Conservation (phyloP, 2,329 filamentous ascomycete species). For the Aspergillus cejpii region DNA sequence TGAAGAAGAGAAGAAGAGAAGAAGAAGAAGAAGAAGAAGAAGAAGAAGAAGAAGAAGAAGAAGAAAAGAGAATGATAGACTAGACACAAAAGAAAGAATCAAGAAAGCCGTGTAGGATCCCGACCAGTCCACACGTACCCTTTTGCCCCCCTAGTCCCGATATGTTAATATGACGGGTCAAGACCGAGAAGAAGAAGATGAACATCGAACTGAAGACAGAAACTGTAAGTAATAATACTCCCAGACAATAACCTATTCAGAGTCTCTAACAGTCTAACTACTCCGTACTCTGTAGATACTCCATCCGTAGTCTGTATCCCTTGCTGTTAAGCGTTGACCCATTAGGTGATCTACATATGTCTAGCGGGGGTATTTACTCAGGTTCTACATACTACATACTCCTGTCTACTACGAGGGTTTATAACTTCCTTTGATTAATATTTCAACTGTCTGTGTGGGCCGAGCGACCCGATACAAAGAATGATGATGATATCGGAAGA, state of each 20-base stretch:
- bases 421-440: too few species aligned
- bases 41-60: constrained; percentile 18
- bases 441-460: constrained; percentile 15
- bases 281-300: not conserved
- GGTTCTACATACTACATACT: not conserved
- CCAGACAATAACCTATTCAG: too few species aligned
- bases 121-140: constrained; percentile 26
- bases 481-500: constrained; percentile 12
- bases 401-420: not conserved
- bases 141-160: constrained; percentile 34
- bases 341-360: constrained; percentile 17
- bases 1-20: constrained; percentile 6
- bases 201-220: not conserved
- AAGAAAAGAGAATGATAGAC: constrained; percentile 13
- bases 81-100: constrained; percentile 15
- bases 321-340: constrained; percentile 6
- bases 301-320: not conserved
- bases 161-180: constrained; percentile 39
- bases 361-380: constrained; percentile 10
- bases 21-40: constrained; percentile 7
- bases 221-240: too few species aligned
- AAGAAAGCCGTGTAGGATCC: constrained; percentile 31
- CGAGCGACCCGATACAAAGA: constrained; percentile 17
- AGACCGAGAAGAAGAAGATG: not conserved
- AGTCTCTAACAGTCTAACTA: too few species aligned